phyloP scores from a whole-genome alignment of 805 yeast genomes.

The Hanseniaspora mollemarum region DNA sequence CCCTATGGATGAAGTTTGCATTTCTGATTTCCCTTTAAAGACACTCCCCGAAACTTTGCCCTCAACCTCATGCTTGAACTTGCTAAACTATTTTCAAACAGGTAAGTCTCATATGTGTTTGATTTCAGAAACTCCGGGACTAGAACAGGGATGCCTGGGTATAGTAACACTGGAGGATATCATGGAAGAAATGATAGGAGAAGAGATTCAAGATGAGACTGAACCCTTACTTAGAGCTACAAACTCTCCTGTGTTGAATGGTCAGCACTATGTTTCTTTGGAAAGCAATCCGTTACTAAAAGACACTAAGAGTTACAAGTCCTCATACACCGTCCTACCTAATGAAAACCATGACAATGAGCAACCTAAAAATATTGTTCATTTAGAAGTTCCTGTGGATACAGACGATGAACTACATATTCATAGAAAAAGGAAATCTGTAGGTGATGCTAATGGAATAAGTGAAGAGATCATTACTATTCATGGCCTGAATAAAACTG shows the following conservation, averaged over 20 bases:
- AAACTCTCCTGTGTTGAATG: not conserved
- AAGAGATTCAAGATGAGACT: slow-evolving; percentile 91
- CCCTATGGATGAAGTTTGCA: slow-evolving; percentile 90
- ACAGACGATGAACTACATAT: slow-evolving; percentile 13
- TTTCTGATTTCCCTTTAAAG: slow-evolving; percentile 86
- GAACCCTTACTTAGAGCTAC: slow-evolving; percentile 70
- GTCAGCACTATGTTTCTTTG: not conserved
- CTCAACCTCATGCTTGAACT: slow-evolving; percentile 85
- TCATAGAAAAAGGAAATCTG: slow-evolving; percentile 7
- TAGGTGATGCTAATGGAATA: slow-evolving; percentile 13
- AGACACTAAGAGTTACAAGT: slow-evolving; percentile 5
- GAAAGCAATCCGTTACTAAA: not conserved
- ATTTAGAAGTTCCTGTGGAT: slow-evolving; percentile 11
- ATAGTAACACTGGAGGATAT: slow-evolving; percentile 91
- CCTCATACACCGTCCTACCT: slow-evolving; percentile 13
- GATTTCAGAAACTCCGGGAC: slow-evolving; percentile 78
- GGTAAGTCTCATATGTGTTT: slow-evolving; percentile 97
- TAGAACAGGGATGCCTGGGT: slow-evolving; percentile 72
- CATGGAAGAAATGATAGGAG: slow-evolving; percentile 96
- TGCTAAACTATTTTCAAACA: slow-evolving; percentile 90
- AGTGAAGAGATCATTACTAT: slow-evolving; percentile 15
- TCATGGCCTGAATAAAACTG: slow-evolving; percentile 15
- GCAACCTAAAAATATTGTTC: not conserved
- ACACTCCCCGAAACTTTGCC: slow-evolving; percentile 90
- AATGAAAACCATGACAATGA: not conserved